phyloP scores from a whole-genome alignment of 2,329 filamentous ascomycete species.

The Ilyonectria robusta region DNA sequence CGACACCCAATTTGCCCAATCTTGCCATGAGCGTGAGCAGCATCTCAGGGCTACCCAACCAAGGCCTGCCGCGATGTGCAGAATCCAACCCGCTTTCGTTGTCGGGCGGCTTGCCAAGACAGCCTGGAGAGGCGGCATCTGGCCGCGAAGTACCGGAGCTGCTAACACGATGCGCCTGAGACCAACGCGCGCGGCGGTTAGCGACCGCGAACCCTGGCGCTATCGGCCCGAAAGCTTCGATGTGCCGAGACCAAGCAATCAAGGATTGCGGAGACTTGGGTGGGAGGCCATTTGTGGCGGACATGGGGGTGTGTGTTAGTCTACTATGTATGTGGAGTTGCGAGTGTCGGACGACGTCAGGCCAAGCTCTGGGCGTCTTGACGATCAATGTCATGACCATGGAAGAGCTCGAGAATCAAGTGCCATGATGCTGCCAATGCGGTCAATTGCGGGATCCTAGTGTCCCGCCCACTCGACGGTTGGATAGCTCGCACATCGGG shows the following conservation, averaged over 20 bases:
- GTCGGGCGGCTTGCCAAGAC: conserved; percentile 7
- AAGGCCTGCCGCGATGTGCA: conserved; percentile 7
- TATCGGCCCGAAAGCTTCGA: conserved; percentile 37
- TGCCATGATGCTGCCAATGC: too few relatives aligned
- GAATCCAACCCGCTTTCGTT: conserved; percentile 12
- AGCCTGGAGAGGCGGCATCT: not conserved
- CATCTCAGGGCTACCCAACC: not conserved
- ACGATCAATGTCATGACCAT: not conserved
- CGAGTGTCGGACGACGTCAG: conserved; percentile 25
- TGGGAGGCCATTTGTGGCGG: conserved; percentile 8
- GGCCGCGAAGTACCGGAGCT: conserved; percentile 5
- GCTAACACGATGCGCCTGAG: conserved; percentile 5
- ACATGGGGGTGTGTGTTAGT: conserved; percentile 1
- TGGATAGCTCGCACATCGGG: not conserved
- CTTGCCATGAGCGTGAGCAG: not conserved
- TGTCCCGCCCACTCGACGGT: not conserved
- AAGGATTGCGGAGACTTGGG: conserved; percentile 30
- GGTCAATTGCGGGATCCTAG: conserved; percentile 10
- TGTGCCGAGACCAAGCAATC: conserved; percentile 30
- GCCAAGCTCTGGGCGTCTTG: not conserved
- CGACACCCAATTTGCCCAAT: not conserved
- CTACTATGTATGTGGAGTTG: conserved; percentile 15
- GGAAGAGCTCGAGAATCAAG: not conserved
- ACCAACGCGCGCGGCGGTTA: conserved; percentile 20
- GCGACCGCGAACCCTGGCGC: conserved; percentile 15